Evolutionary conservation across 495 filamentous ascomycete genomes (phyloP), one percentile per base, ranked within the genome.

Genomic region (Apodospora peruviana): DNA sequence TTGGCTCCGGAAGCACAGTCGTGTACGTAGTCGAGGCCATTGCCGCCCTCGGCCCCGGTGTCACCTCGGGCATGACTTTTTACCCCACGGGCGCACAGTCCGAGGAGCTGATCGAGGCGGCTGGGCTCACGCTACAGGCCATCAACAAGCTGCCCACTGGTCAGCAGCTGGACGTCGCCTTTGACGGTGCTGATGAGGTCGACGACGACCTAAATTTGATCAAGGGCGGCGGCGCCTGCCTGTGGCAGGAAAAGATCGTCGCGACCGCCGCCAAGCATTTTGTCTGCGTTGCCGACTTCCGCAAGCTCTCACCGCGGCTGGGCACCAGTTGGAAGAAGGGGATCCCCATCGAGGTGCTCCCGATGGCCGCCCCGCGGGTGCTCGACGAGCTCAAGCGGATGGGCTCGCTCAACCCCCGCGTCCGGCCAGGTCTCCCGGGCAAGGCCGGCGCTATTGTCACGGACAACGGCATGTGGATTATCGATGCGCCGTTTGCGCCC

Each of bases 171-270:
- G 90, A 95, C 59, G 83, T 97, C 23, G 83, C 83, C 24, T 97
- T 97, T 58, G 91, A 96, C 68, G 91, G 93, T 32, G 94, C 93
- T 19, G 93, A 98, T 65, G 93, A 98, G 73, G 90, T 98, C 22
- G 93, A 98, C 65, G 87, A 88, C 19, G 87, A 90, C 34, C 68
- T 98, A 44, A 98, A 97, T 69, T 88, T 90, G 61, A 96, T 98
- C 70, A 98, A 98, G 72, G 93, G 93, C 39, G 93, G 93, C 14
- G 93, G 93, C 38, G 93, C 90, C 22, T 98, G 94, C 68, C 70
- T 96, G 50, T 96, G 95, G 76, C 94, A 97, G 70, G 93, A 98
- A 74, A 98, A 98, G 73, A 73, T 98, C 19, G 91, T 98, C 12
- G 91, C 91, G 3, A 79, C 86, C 25, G 78, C 82, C 47, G 86